phyloP scores from a whole-genome alignment of 2,329 filamentous ascomycete species.

The Fusarium euwallaceae region DNA sequence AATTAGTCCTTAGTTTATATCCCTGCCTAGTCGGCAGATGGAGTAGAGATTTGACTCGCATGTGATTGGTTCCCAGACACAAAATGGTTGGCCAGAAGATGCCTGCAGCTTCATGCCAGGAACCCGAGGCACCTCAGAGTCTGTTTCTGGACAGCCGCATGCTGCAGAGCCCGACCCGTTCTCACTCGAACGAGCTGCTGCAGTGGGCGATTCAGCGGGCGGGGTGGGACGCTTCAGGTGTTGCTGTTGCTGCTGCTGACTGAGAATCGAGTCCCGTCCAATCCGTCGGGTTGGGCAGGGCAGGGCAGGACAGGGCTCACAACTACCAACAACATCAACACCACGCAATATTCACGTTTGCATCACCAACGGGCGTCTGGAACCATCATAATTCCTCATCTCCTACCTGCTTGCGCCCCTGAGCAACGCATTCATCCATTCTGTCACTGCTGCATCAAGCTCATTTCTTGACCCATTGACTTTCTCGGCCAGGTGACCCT shows the following conservation, averaged over 20 bases:
- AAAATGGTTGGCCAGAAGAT: constrained; percentile 16
- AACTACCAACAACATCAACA: constrained; percentile 1
- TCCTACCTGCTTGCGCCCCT: constrained; percentile 18
- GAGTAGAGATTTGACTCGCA: background rate
- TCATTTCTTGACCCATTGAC: constrained; percentile 25
- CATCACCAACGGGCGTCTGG: constrained; percentile 10
- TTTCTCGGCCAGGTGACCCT: constrained; percentile 29
- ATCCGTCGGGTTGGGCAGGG: background rate
- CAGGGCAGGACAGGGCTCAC: constrained; percentile 1
- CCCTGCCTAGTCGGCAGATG: background rate
- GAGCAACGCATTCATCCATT: constrained; percentile 4
- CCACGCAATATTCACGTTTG: constrained; percentile 1
- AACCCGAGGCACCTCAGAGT: constrained; percentile 33
- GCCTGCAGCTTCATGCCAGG: constrained; percentile 34
- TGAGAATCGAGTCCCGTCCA: background rate
- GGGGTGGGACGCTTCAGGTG: constrained; percentile 6
- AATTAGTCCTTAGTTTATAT: too few relatives aligned
- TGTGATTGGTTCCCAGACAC: background rate
- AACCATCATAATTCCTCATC: background rate
- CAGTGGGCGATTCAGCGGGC: constrained; percentile 7
- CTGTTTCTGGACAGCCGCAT: constrained; percentile 38
- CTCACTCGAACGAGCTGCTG: constrained; percentile 5
- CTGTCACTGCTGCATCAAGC: constrained; percentile 27
- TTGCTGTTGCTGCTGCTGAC: background rate
- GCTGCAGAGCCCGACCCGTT: constrained; percentile 20